Percentiles rank a stretch among this genome's conserved stretches.
Evolutionary conservation across 352 stramenopile genomes (phyloP).

Genomic region (Elongisporangium prolatum): DNA sequence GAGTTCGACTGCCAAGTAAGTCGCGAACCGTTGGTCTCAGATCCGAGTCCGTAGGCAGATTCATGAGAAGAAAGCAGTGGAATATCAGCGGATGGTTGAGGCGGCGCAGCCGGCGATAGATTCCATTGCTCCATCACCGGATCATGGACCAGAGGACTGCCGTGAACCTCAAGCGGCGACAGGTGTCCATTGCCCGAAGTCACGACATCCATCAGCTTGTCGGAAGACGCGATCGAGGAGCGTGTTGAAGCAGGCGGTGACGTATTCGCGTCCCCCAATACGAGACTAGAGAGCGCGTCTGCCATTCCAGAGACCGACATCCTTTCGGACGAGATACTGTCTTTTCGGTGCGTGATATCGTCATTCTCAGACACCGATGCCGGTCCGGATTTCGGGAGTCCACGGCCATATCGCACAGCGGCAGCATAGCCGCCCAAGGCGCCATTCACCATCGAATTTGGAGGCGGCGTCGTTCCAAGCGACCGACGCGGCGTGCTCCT

Average conservation of each 20-base stretch:
- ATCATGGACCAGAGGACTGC: constrained; percentile 49
- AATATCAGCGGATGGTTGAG: constrained; percentile 34
- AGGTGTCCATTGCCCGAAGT: constrained; percentile 29
- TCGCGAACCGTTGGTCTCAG: constrained; percentile 16
- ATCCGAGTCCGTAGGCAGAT: constrained; percentile 31
- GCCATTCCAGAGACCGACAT: constrained; percentile 41
- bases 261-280: constrained; percentile 44
- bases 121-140: constrained; percentile 81
- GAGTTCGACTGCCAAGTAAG: constrained; percentile 47
- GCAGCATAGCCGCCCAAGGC: constrained; percentile 74
- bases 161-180: constrained; percentile 49
- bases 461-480: background rate
- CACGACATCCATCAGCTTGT: constrained; percentile 41
- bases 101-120: constrained; percentile 46
- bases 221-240: constrained; percentile 51
- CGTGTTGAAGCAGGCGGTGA: constrained; percentile 41
- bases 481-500: constrained; percentile 1
- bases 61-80: constrained; percentile 39
- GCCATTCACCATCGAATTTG: constrained; percentile 34
- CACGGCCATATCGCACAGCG: constrained; percentile 67
- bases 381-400: constrained; percentile 27
- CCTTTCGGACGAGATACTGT: constrained; percentile 21
- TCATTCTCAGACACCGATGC: constrained; percentile 10
- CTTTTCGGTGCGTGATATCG: background rate
- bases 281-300: constrained; percentile 65